Base-by-base conservation (phyloP, 345 rosid species). In the Aethionema arabicum region DNA sequence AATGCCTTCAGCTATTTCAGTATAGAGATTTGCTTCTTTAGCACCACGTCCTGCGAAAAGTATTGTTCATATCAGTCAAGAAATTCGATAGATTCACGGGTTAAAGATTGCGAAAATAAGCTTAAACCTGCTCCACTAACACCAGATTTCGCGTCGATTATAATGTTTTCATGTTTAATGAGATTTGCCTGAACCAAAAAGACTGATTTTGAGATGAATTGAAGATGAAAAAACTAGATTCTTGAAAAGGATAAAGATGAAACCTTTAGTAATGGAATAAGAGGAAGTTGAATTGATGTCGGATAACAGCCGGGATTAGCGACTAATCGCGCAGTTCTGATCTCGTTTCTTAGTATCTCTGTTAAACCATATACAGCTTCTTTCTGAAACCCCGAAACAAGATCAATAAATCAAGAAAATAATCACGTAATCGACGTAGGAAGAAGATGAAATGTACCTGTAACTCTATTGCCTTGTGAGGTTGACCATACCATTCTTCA, bases 251-350 rank as follows among this genome's bases (percentile, higher is more conserved):
- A 42, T 5, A 50, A 39, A 49, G 27, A 68, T 37, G 38, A 33
- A 45, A 93, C 99, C 96, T 90, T 82, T 52, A 87, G 67, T 67
- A 93, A 67, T 61, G 97, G 97, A 77, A 90, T 78, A 63, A 93
- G 92, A 44, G 97, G 97, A 77, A 93, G 92, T 70, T 93, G 99
- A 74, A 90, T 78, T 2, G 97, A 79, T 32, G 99, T 93, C 5
- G 99, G 99, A 72, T 93, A 93, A 69, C 99, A 93, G 60, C 97
- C 99, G 54, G 99, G 99, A 64, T 93, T 93, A 74, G 97, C 99
- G 29, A 93, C 99, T 27, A 93, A 76, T 16, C 76, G 83, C 7
- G 96, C 96, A 43, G 52, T 59, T 78, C 59, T 76, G 11, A 93
- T 75, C 66, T 84, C 85, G 7, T 86, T 85, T 70, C 99, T 79